phyloP scores from a whole-genome alignment of 176 grass and related monocot genomes.

The Tillandsia leiboldiana region DNA sequence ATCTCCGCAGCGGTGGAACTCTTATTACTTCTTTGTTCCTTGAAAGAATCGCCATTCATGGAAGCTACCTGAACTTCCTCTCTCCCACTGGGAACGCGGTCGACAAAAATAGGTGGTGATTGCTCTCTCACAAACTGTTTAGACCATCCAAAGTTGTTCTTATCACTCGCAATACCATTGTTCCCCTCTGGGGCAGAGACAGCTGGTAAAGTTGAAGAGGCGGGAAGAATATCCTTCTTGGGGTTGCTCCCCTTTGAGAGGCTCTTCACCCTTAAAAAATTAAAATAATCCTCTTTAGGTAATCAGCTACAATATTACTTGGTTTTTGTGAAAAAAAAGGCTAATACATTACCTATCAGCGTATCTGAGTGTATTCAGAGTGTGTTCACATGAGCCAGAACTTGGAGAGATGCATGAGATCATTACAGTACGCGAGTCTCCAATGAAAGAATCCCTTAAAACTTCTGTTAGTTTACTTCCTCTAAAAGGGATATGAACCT shows the following conservation, averaged over 20 bases:
- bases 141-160: constrained; percentile 48
- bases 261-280: constrained; percentile 78
- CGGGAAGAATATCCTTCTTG: constrained; percentile 57
- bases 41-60: constrained; percentile 24
- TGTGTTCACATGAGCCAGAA: constrained; percentile 97
- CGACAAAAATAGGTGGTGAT: constrained; percentile 18
- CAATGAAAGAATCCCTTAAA: constrained; percentile 86
- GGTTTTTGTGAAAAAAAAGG: background rate
- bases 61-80: constrained; percentile 22
- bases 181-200: constrained; percentile 37
- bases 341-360: constrained; percentile 73
- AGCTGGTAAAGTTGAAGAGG: constrained; percentile 34
- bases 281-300: constrained; percentile 3
- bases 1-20: constrained; percentile 10
- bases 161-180: constrained; percentile 43
- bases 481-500: constrained; percentile 96
- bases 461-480: constrained; percentile 99
- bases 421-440: constrained; percentile 96
- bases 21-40: constrained; percentile 39
- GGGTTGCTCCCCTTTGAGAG: constrained; percentile 68
- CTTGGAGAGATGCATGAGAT: constrained; percentile 98
- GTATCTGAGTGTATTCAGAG: constrained; percentile 95
- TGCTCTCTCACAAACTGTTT: constrained; percentile 51
- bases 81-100: constrained; percentile 36
- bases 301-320: background rate